Evolutionary conservation across 106 monocot species (phyloP).

Genomic region (Acorus calamus): DNA sequence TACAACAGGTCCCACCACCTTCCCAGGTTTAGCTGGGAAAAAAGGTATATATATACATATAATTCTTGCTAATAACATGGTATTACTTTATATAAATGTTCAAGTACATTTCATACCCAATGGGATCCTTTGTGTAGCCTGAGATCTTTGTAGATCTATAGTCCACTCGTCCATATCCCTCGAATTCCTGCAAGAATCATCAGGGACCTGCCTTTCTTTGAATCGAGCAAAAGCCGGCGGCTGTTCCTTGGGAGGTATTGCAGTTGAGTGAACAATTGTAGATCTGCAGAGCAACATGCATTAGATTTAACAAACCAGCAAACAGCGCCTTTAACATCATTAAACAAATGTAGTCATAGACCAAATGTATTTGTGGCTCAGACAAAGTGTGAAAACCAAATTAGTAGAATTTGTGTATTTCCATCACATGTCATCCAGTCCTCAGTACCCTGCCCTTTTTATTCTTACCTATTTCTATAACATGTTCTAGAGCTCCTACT

Average conservation of each 20-base stretch:
- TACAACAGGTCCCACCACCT: slow-evolving; percentile 55
- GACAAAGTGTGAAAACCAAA: no score
- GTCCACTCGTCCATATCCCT: slow-evolving; percentile 19
- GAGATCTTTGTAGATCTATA: slow-evolving; percentile 21
- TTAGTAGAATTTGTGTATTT: no score
- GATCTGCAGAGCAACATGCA: slow-evolving; percentile 27
- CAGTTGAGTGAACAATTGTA: slow-evolving; percentile 56
- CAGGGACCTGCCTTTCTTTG: slow-evolving; percentile 19
- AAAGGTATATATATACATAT: not conserved
- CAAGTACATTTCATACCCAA: slow-evolving; percentile 14
- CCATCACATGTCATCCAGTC: no score
- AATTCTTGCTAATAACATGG: no score
- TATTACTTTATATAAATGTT: no score
- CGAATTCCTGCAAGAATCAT: slow-evolving; percentile 13
- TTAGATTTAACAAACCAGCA: no score
- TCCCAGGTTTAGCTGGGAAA: slow-evolving; percentile 65
- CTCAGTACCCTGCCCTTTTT: no score
- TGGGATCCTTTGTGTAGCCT: slow-evolving; percentile 41
- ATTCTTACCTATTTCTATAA: no score
- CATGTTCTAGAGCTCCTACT: no score
- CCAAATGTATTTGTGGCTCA: no score
- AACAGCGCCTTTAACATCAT: no score
- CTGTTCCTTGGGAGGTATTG: slow-evolving; percentile 52
- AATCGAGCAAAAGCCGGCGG: not conserved
- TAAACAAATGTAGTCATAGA: no score